Evolutionary conservation across 306 rosid genomes (phyloP).

Genomic region (Trichosanthes cucumerina): DNA sequence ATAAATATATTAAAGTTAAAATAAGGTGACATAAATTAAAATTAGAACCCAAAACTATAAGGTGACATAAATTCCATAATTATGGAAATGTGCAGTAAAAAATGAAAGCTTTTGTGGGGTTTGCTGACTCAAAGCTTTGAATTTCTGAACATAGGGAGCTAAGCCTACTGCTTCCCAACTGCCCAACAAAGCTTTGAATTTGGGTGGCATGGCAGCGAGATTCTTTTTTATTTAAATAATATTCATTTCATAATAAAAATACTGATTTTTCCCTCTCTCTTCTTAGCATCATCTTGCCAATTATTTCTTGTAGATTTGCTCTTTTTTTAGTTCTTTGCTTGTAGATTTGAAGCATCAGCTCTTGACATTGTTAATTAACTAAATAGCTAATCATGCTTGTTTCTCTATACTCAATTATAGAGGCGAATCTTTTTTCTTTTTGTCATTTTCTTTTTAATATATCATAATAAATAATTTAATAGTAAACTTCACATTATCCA

Average conservation of each 20-base stretch:
- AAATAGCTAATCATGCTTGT: neutral
- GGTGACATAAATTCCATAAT: neutral
- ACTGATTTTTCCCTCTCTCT: neutral
- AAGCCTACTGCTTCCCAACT: constrained; percentile 1
- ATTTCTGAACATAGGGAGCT: constrained; percentile 2
- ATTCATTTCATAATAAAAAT: neutral
- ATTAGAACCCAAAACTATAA: neutral
- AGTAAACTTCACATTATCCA: neutral
- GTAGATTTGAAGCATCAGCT: constrained; percentile 3
- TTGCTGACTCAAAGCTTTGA: constrained; percentile 5
- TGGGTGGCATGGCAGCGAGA: neutral
- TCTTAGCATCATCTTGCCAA: constrained; percentile 1
- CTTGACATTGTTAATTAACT: neutral
- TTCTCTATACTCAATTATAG: neutral
- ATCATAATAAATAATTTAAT: neutral
- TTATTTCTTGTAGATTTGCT: neutral
- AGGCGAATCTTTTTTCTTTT: neutral
- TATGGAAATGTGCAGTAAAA: neutral
- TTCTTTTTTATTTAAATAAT: neutral
- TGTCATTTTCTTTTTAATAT: constrained; percentile 2
- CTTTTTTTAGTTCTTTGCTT: neutral
- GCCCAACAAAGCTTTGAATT: constrained; percentile 6
- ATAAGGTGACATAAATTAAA: neutral
- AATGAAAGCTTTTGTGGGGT: neutral
- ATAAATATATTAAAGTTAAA: neutral